Base-by-base conservation (phyloP, 2,329 filamentous ascomycete genomes). In the Ploettnerulaceae sp. region DNA sequence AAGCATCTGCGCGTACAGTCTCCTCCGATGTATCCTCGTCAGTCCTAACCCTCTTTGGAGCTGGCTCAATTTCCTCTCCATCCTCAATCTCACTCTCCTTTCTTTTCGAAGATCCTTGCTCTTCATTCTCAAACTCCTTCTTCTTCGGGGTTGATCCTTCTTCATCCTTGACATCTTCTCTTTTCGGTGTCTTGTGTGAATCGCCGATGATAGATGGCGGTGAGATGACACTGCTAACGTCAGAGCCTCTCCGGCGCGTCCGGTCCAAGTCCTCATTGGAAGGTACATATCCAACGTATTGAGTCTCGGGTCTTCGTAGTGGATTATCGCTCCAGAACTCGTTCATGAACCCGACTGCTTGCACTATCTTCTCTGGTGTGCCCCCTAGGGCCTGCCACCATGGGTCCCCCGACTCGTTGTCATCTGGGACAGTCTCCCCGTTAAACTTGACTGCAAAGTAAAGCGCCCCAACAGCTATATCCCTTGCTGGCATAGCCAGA, bases 301-400 rank as follows among this genome's bases (percentile, higher is more conserved):
- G 55, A 28, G 52, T 57, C 15, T 61, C 59, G 3, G 47, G 48
- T 70, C 71, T 36, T 72, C 54, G 70, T 22, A 76, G 68, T 36
- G 80, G 80, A 62, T 83, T 84, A 63, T 84, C 79, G 32, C 66
- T 69, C 63, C 82, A 84, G 59, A 82, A 83, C 51, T 77, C 79
- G 26, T 81, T 78, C 72, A 96, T 85, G 44, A 87, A 75, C 45
- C 85, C 82, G 57, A 90, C 86, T 3, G 89, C 88, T 57, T 76
- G 76, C 32, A 76, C 69, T 53, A 94, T 86, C 52, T 85, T 79
- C 17, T 74, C 71, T 55, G 91, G 74, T 53, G 82, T 77, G 26
- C 89, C 86, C 25, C 80, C 79, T 42, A 95, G 69, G 46, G 79
- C 76, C 49, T 82, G 82, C 91, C 91, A 98, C 93, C 93, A 98